These are phyloP conservation scores for Guyanaporus albipodus DNA, from an alignment of 768 basidiomycete species.

Conservation along the genomic window DNA sequence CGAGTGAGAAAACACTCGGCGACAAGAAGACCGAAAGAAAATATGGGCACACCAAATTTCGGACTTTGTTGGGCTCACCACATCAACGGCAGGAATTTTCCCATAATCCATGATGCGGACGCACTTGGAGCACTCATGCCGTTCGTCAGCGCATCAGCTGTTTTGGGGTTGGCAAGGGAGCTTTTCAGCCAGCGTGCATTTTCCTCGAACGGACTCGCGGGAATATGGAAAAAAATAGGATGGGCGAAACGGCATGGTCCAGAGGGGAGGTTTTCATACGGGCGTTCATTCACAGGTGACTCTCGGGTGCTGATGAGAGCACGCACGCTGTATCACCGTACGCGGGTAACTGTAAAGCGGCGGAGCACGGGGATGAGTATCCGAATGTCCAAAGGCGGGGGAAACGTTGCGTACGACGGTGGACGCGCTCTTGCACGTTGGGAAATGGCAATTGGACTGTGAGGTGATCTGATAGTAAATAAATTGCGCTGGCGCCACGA, in stretches of 20 bases:
- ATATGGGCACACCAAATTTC: slow-evolving; percentile 10
- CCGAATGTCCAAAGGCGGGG: slow-evolving; percentile 26
- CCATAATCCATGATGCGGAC: slow-evolving; percentile 15
- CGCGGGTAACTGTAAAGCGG: slow-evolving; percentile 20
- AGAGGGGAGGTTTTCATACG: slow-evolving; percentile 11
- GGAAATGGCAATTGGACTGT: slow-evolving; percentile 14
- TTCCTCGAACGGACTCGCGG: slow-evolving; percentile 13
- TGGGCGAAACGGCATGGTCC: slow-evolving; percentile 1
- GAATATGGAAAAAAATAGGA: slow-evolving; percentile 16
- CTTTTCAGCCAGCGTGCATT: slow-evolving; percentile 1
- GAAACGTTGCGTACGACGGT: slow-evolving; percentile 17
- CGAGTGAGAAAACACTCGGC: slow-evolving; percentile 23
- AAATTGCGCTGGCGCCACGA: slow-evolving; percentile 28
- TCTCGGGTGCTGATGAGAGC: slow-evolving; percentile 4
- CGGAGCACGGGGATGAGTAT: slow-evolving; percentile 17
- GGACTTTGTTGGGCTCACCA: slow-evolving; percentile 21
- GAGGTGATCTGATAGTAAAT: slow-evolving; percentile 21
- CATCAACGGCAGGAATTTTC: slow-evolving; percentile 20
- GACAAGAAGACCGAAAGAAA: slow-evolving; percentile 8
- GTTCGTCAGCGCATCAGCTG: slow-evolving; percentile 2
- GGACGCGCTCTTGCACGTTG: slow-evolving; percentile 14
- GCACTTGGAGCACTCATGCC: slow-evolving; percentile 2
- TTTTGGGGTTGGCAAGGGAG: slow-evolving; percentile 12
- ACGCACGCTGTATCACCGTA: slow-evolving; percentile 10
- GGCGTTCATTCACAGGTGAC: slow-evolving; percentile 10